These are phyloP conservation scores for Sporothrix schenckii DNA, from an alignment of 2,329 filamentous ascomycete species.

Conservation along the genomic window DNA sequence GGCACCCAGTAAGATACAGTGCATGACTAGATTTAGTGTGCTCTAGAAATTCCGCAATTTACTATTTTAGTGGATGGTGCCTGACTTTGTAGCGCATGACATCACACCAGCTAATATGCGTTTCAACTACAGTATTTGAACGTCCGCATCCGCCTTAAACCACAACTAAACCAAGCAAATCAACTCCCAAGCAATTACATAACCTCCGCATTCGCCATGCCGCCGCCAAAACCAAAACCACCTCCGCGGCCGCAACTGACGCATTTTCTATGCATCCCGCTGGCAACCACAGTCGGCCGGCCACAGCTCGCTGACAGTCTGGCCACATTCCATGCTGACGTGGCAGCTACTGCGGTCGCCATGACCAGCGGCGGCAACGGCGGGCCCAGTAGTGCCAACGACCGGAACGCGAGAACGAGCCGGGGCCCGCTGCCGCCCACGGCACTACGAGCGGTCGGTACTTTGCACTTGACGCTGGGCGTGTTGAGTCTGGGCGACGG, in stretches of 20 bases:
- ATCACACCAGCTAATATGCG: neutral
- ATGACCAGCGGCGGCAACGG: slow-evolving; percentile 42
- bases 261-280: slow-evolving; percentile 76
- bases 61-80: neutral
- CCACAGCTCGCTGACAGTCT: slow-evolving; percentile 68
- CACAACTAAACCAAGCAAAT: too few relatives aligned
- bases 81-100: neutral
- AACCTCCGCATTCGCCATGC: neutral
- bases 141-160: too few relatives aligned
- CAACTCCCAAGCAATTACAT: neutral
- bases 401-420: slow-evolving; percentile 34
- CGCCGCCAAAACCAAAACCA: slow-evolving; percentile 7
- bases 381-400: slow-evolving; percentile 34
- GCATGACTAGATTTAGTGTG: neutral
- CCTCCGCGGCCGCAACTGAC: slow-evolving; percentile 48
- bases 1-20: neutral
- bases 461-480: slow-evolving; percentile 82
- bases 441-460: slow-evolving; percentile 75
- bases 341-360: slow-evolving; percentile 45
- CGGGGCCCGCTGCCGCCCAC: slow-evolving; percentile 57
- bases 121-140: too few relatives aligned
- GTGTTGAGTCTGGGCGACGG: slow-evolving; percentile 71
- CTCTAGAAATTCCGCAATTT: neutral
- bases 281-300: slow-evolving; percentile 63
- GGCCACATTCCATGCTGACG: slow-evolving; percentile 62